Conservation (phyloP, 768 basidiomycete genomes). For the Lactarius evosmus region DNA sequence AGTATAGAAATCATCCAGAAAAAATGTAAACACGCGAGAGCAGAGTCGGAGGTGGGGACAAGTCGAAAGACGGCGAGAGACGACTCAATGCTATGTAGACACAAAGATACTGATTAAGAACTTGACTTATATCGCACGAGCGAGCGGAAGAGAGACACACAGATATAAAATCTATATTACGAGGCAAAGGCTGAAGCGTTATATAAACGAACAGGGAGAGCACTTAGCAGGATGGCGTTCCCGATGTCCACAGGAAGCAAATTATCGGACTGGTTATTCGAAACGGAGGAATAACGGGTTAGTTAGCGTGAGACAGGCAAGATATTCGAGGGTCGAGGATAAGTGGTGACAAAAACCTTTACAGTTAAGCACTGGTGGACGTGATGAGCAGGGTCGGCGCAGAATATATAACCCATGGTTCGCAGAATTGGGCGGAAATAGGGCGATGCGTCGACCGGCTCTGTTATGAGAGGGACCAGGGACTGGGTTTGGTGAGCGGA, state of each 20-base stretch:
- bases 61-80: not conserved
- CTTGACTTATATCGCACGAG: not conserved
- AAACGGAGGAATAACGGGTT: not conserved
- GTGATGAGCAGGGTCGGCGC: not conserved
- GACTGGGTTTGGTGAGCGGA: not conserved
- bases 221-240: not conserved
- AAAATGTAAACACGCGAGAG: not conserved
- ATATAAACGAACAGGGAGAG: not conserved
- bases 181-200: not conserved
- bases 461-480: not conserved
- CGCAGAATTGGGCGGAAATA: not conserved
- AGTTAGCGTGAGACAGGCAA: not conserved
- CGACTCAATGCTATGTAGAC: not conserved
- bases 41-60: not conserved
- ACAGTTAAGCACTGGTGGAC: not conserved
- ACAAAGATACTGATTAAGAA: not conserved
- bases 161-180: not conserved
- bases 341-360: not conserved
- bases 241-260: not conserved
- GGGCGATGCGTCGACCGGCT: not conserved
- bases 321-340: not conserved
- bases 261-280: not conserved
- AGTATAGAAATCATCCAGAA: not conserved
- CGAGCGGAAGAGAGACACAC: not conserved
- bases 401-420: not conserved